Percentiles rank a stretch among this genome's conserved stretches.
Evolutionary conservation across 441 rosid genomes (phyloP).

Genomic region (Pelargonium exstipulatum): DNA sequence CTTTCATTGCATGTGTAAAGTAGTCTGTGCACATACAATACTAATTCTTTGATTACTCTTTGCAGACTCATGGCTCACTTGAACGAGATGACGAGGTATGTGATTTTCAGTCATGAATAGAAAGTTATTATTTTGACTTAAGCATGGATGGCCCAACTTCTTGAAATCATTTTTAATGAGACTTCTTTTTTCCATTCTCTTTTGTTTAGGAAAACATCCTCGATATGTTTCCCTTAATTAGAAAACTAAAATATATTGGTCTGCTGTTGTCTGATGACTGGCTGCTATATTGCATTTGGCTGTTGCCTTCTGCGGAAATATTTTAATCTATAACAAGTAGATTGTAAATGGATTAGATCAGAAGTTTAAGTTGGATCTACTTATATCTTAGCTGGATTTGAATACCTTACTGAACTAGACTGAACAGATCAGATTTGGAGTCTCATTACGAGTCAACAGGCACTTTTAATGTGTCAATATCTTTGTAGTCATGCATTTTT

Average conservation of each 20-base stretch:
- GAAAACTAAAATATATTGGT: neutral
- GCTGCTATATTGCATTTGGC: neutral
- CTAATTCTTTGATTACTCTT: constrained; percentile 22
- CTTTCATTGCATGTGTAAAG: neutral
- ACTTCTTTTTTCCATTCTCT: neutral
- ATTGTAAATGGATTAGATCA: neutral
- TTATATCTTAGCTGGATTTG: neutral
- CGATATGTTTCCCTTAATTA: neutral
- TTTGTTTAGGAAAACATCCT: neutral
- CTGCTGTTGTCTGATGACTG: neutral
- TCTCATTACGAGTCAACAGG: neutral
- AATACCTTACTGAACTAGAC: neutral
- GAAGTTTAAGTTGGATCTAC: neutral
- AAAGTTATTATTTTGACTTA: constrained; percentile 13
- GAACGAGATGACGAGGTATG: constrained; percentile 95
- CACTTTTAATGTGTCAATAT: neutral
- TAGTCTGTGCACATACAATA: neutral
- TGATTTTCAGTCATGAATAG: constrained; percentile 17
- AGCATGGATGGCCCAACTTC: neutral
- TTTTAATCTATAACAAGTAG: neutral
- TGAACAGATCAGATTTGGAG: neutral
- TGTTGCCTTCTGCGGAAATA: neutral
- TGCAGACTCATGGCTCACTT: constrained; percentile 70
- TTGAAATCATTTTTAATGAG: neutral
- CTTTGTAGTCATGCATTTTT: neutral